Evolutionary conservation across 116 monocot species (phyloP), one percentile per base, ranked within the genome.

Genomic region (Cymodocea nodosa): DNA sequence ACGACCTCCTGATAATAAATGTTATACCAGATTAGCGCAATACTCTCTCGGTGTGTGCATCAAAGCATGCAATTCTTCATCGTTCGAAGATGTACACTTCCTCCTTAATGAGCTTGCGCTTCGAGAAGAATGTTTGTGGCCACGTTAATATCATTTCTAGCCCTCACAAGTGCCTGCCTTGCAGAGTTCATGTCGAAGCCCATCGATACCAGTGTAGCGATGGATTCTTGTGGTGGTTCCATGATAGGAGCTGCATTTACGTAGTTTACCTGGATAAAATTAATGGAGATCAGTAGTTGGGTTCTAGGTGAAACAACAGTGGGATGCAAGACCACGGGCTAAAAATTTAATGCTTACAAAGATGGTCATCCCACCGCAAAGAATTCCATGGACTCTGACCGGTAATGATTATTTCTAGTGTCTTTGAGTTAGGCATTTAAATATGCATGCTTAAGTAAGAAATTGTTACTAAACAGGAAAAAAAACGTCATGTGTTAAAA

Each of bases 61-160:
- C 15, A 50, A 51, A 54, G 15, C 50, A 50, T 14, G 16, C 22
- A 49, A 19, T 50, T 65, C 65, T 50, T 8, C 23, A 11, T 64
- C 49, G 48, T 22, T 18, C 13, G 14, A 64, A 64, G 13, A 64
- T 64, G 23, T 10, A 9, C 19, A 53, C 15, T 59, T 59, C 19
- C 6, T 30, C 30, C 40, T 74, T 52, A 74, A 40, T 66, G 73
- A 15, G 86, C 59, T 23, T 90, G 89, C 15, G 81, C 70, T 78
- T 97, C 97, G n/a, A 97, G 76, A 34, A 97, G 85, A 66, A 91
- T 83, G 70, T 87, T 97, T 62, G 91, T 85, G 35, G 97, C 91
- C 7, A 75, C 68, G 63, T 83, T 87, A 60, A 97, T 73, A 68
- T 97, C 97, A 59, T 97, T 85, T 72, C 83, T 70, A 8, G 97